phyloP scores from a whole-genome alignment of 345 rosid species.

The Psidium guajava region DNA sequence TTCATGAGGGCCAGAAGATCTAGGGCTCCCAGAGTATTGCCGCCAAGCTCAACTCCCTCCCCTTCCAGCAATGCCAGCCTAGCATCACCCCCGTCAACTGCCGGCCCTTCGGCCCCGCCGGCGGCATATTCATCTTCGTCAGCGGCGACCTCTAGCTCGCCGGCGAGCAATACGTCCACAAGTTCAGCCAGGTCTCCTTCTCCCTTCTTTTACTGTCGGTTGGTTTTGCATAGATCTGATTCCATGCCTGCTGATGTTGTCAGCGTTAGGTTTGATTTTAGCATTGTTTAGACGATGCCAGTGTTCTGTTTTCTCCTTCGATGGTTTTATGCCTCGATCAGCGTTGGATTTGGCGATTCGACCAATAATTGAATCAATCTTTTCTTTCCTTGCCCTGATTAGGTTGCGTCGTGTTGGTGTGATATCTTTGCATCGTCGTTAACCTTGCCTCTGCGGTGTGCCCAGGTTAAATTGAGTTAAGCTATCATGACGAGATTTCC shows the following conservation, averaged over 20 bases:
- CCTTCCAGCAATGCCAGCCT: slow-evolving; percentile 50
- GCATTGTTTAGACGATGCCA: neutral
- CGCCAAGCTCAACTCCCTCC: slow-evolving; percentile 67
- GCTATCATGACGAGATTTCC: neutral
- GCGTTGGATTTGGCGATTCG: neutral
- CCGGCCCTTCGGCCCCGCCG: slow-evolving; percentile 39
- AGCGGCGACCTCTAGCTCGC: slow-evolving; percentile 34
- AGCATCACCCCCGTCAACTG: slow-evolving; percentile 32
- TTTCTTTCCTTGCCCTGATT: neutral
- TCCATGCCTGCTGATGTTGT: neutral
- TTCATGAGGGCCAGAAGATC: slow-evolving; percentile 95
- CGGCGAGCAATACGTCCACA: slow-evolving; percentile 42
- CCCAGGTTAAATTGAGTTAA: neutral
- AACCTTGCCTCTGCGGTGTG: neutral
- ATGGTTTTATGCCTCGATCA: neutral
- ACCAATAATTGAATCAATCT: neutral
- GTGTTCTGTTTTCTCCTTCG: neutral
- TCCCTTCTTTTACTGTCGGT: neutral
- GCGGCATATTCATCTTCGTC: slow-evolving; percentile 44
- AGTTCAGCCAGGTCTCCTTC: slow-evolving; percentile 31
- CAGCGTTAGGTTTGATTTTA: neutral
- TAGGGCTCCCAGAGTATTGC: slow-evolving; percentile 72
- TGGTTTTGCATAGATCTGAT: neutral
- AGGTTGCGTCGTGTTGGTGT: neutral
- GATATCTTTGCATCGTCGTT: neutral